Evolutionary conservation across 2,329 filamentous ascomycete genomes (phyloP), one percentile per base, ranked within the genome.

Genomic region (Aspergillus felis): DNA sequence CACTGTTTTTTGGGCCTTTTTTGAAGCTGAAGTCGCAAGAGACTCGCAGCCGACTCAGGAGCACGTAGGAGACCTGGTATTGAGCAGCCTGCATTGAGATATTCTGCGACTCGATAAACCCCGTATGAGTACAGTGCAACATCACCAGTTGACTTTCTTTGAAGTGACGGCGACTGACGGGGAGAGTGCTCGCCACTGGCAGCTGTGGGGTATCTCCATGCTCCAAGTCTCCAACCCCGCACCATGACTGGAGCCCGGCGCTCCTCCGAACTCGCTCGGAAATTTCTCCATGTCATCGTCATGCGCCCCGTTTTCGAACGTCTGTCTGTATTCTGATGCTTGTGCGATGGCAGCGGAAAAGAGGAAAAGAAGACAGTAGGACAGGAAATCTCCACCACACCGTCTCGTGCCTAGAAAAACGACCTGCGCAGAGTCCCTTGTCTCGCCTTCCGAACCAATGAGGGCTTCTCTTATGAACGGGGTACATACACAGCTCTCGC

Each of bases 281-380:
- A 61, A 57, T 51, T 59, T 60, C 57, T 61, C 59, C 59, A 51
- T 35, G 22, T 27, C 22, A 28, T 12, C 32, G 2, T 48, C 35
- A 27, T 28, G 9, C n/a, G 24, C 22, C 32, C 25, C 20, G 25
- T 8, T 25, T 4, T 25, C 17, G 9, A 20, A 8, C 8, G 9
- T 28, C 17, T 10, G 6, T 32, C 17, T 46, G 9, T 47, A 32
- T 32, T 24, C 14, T 49, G 12, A 27, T 28, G n/a, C 22, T 29
- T 48, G 51, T 49, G 12, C 29, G 4, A 27, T 6, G 25, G n/a
- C 14, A 32, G 20, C 28, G 46, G 20, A 46, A 27, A 32, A 51
- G 5, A 29, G 50, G 50, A 53, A 55, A 55, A 57, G 4, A 47
- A 7, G 14, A 32, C 22, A 38, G 44, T 22, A 47, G 20, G 22